Conservation (phyloP, 306 rosid species). For the Oemleria cerasiformis region DNA sequence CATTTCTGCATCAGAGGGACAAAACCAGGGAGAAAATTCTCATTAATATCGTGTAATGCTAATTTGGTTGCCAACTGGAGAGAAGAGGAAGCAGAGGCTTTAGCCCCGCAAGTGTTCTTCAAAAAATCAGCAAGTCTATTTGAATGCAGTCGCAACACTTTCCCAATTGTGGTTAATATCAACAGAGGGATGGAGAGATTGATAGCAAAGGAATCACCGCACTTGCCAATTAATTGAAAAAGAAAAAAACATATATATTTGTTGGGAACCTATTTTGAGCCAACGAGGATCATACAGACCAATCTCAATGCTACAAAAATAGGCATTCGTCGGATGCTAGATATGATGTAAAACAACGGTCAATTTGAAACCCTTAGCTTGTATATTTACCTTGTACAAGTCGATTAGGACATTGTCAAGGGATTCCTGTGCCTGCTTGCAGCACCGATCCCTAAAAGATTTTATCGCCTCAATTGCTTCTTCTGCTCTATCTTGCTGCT, state of each 20-base stretch:
- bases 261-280: not conserved
- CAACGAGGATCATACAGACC: not conserved
- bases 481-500: constrained; percentile 71
- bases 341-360: not conserved
- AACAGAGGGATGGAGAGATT: not conserved
- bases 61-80: not conserved
- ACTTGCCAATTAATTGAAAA: not conserved
- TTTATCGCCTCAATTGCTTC: constrained; percentile 90
- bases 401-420: constrained; percentile 87
- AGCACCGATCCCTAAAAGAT: constrained; percentile 63
- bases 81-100: not conserved
- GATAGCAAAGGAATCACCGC: not conserved
- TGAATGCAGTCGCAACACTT: not conserved
- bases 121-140: not conserved
- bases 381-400: constrained; percentile 66
- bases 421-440: constrained; percentile 91
- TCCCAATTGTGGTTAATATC: not conserved
- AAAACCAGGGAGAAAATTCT: not conserved
- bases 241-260: not conserved
- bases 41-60: not conserved
- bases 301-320: not conserved
- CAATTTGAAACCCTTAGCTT: not conserved
- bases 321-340: not conserved
- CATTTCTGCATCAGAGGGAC: constrained; percentile 50
- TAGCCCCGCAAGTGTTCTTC: not conserved